Evolutionary conservation across 164 flowering plant genomes (phyloP).

Genomic region (Malania oleifera): DNA sequence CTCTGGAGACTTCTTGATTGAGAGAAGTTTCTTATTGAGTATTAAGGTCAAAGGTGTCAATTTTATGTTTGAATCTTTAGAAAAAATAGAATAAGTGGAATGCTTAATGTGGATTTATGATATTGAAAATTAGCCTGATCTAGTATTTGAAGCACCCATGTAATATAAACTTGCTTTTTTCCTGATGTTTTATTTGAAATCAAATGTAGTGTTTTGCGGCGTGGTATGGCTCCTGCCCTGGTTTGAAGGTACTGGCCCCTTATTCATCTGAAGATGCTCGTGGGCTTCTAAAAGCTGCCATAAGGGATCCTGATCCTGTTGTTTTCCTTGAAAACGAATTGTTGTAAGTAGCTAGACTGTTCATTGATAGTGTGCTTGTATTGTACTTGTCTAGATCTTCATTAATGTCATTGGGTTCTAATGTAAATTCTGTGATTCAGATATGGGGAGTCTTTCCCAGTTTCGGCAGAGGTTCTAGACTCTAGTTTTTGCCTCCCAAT

Average conservation of each 20-base stretch:
- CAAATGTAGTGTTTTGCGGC: constrained; percentile 78
- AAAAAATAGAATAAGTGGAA: no score
- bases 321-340: constrained; percentile 96
- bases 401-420: background rate
- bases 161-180: background rate
- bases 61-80: no score
- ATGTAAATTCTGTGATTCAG: constrained; percentile 28
- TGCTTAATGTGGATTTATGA: no score
- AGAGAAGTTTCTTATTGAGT: no score
- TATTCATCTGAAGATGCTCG: constrained; percentile 95
- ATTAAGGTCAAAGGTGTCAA: no score
- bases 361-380: background rate
- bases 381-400: background rate
- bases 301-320: constrained; percentile 82
- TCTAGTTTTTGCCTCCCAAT: constrained; percentile 82
- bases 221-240: constrained; percentile 75
- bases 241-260: constrained; percentile 76
- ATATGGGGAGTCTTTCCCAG: constrained; percentile 89
- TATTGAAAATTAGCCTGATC: no score
- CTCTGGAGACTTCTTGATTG: no score
- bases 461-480: constrained; percentile 85
- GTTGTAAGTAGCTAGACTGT: constrained; percentile 46
- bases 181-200: background rate
- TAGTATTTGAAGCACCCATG: no score
- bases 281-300: constrained; percentile 79